Percentiles rank a stretch among this genome's conserved stretches.
phyloP scores from a whole-genome alignment of 1,284 basidiomycete species.

The Cryptococcus amylolentus region DNA sequence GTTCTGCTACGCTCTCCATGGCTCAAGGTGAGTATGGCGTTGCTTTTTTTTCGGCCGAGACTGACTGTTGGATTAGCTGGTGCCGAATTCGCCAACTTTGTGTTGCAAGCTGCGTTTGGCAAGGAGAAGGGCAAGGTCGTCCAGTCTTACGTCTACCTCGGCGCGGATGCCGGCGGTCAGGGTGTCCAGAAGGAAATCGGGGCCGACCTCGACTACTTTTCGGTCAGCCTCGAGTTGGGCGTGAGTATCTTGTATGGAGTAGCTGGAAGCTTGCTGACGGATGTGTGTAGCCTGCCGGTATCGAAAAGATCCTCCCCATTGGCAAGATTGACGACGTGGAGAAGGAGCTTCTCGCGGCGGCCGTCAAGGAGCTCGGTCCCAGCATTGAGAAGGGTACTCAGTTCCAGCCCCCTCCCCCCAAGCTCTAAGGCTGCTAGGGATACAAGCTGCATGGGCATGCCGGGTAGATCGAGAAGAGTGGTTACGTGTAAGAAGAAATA shows the following conservation, averaged over 20 bases:
- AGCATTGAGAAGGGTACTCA: slow-evolving; percentile 54
- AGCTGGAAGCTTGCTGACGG: slow-evolving; percentile 1
- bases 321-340: slow-evolving; percentile 54
- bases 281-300: slow-evolving; percentile 47
- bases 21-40: slow-evolving; percentile 59
- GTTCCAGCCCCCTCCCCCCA: slow-evolving; percentile 46
- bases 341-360: slow-evolving; percentile 52
- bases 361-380: slow-evolving; percentile 54
- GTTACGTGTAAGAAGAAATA: background rate
- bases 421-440: slow-evolving; percentile 34
- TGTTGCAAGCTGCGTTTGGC: slow-evolving; percentile 73
- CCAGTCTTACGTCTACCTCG: slow-evolving; percentile 83
- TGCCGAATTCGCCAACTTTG: slow-evolving; percentile 78
- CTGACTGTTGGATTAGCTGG: slow-evolving; percentile 54
- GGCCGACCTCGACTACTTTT: slow-evolving; percentile 73
- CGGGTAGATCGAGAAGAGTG: too few species aligned
- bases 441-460: background rate
- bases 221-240: slow-evolving; percentile 83
- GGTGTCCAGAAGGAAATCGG: slow-evolving; percentile 51
- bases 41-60: background rate
- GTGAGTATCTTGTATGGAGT: slow-evolving; percentile 52
- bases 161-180: slow-evolving; percentile 50
- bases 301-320: slow-evolving; percentile 56
- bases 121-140: slow-evolving; percentile 81
- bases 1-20: slow-evolving; percentile 87